Conservation (phyloP, 805 yeast species). For the Zygosaccharomyces lentus region DNA sequence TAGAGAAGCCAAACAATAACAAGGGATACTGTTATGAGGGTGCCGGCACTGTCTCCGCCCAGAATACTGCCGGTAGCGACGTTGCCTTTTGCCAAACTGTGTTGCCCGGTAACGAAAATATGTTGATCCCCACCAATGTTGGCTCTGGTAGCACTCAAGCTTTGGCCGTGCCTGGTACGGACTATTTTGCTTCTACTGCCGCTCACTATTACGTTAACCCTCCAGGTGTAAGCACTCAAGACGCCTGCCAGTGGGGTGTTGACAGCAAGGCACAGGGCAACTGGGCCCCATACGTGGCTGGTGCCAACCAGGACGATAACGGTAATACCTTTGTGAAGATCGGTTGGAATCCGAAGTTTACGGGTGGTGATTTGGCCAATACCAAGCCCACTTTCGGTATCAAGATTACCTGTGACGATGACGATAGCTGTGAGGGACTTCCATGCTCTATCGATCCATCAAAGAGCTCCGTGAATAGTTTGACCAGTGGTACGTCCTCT, state of each 20-base stretch:
- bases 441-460: conserved; percentile 82
- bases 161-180: conserved; percentile 80
- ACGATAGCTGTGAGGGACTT: conserved; percentile 63
- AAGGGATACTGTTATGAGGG: conserved; percentile 72
- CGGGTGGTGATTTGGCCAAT: conserved; percentile 54
- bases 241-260: conserved; percentile 85
- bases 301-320: conserved; percentile 70
- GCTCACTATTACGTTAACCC: conserved; percentile 82
- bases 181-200: conserved; percentile 82
- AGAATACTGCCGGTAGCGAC: conserved; percentile 50
- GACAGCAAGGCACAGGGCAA: conserved; percentile 67
- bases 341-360: conserved; percentile 87
- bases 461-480: conserved; percentile 52
- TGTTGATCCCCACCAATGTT: conserved; percentile 80
- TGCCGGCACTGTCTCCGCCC: conserved; percentile 62
- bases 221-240: conserved; percentile 71
- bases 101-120: conserved; percentile 89
- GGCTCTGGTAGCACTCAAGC: conserved; percentile 44
- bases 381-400: conserved; percentile 65
- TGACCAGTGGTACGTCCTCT: conserved; percentile 40
- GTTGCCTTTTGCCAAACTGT: conserved; percentile 93
- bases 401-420: conserved; percentile 68
- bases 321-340: conserved; percentile 76
- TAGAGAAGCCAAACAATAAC: conserved; percentile 56
- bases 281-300: conserved; percentile 94